Base-by-base conservation (phyloP, 140 eudicot genomes). In the Senecio squalidus region DNA sequence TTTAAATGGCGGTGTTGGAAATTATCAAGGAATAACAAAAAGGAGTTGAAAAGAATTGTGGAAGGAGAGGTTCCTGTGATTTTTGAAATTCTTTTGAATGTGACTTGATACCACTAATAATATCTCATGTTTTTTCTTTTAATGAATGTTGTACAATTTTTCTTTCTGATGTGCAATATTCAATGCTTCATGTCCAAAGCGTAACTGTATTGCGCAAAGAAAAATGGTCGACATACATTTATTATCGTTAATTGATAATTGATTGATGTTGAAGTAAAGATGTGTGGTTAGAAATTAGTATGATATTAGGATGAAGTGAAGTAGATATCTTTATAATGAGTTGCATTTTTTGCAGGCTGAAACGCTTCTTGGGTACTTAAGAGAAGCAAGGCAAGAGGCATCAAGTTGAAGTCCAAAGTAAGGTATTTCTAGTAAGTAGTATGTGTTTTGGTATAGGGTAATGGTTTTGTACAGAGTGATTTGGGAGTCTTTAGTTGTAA, bases 361-460 rank as follows among this genome's bases (percentile, higher is more conserved):
- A 67, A 77, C 66, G 9, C 80, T 92, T 16, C 86, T 92, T 11
- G 79, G 78, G 30, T 81, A 81, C 76, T 58, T 92, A 76, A 92
- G 98, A 74, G 98, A 87, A 64, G 81, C 86, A 70, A 81, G 96
- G 52, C 95, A 81, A 66, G 98, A 87, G 63, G 92, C 84, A 76
- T 87, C 92, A 22, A 54, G 83, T 57, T 86, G 85, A 62, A 81
- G 74, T 63, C 88, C 94, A 10, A 82, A 66, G 47, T 59, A 45
- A 72, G 74, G 70, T 64, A 68, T 2, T 52, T 29, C 34, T 64
- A 38, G 14, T 53, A 45, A n/a, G n/a, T n/a, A n/a, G n/a, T n/a
- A n/a, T 44, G 64, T 73, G 78, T 70, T 69, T 66, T 78, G 73
- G n/a, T 57, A 60, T 66, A 38, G 77, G 66, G 82, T 85, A 60